These are phyloP conservation scores for Trichosporon asahii DNA, from an alignment of 1,284 basidiomycete species.

Conservation along the genomic window DNA sequence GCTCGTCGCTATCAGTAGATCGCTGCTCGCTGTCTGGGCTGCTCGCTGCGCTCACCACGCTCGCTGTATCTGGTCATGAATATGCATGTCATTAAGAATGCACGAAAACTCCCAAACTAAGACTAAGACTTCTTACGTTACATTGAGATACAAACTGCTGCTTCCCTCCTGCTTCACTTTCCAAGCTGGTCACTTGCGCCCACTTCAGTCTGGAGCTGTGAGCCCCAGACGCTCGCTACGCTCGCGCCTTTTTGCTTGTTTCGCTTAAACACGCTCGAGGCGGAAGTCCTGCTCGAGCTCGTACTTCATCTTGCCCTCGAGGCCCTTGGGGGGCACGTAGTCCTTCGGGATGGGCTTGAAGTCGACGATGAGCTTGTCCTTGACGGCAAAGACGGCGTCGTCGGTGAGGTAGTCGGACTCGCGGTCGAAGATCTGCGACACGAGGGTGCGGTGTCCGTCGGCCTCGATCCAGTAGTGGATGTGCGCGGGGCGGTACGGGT, in stretches of 20 bases:
- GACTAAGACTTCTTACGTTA: no score
- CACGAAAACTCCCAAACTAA: no score
- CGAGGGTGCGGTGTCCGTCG: conserved; percentile 35
- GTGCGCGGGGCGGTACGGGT: conserved; percentile 51
- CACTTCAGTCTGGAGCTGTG: no score
- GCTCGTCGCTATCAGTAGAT: no score
- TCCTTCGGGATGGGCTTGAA: conserved; percentile 27
- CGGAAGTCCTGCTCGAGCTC: conserved; percentile 33
- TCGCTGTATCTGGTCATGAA: no score
- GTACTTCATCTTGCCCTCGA: conserved; percentile 23
- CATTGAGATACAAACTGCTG: no score
- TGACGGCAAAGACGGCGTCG: conserved; percentile 52
- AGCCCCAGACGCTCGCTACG: no score
- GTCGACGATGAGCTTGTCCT: conserved; percentile 34
- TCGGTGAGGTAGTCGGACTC: conserved; percentile 48
- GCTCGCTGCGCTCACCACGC: no score
- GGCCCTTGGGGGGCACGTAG: conserved; percentile 9
- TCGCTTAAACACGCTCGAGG: conserved; percentile 13
- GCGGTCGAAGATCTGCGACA: conserved; percentile 47
- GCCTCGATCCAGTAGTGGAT: conserved; percentile 45
- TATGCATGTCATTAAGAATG: no score
- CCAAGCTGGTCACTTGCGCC: no score
- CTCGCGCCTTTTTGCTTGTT: neutral
- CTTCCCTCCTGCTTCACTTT: no score
- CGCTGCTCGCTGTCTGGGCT: no score